phyloP scores from a whole-genome alignment of 129 eudicot species.

The Chrysanthemum seticuspe region DNA sequence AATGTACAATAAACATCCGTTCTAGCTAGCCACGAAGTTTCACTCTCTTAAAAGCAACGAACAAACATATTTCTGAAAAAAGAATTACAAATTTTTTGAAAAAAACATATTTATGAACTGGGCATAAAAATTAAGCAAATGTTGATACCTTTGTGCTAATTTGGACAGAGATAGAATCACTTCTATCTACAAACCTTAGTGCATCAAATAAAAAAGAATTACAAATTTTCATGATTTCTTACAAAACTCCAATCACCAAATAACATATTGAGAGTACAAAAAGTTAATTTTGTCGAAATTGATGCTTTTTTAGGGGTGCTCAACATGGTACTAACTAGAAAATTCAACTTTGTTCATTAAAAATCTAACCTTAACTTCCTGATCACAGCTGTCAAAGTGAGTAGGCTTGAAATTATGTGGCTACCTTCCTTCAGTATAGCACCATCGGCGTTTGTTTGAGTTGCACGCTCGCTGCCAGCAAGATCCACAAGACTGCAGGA shows the following conservation, averaged over 20 bases:
- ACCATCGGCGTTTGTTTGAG: slow-evolving; percentile 88
- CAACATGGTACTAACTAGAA: not conserved
- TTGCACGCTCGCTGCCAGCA: slow-evolving; percentile 96
- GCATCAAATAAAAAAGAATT: too few species aligned
- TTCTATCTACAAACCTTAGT: too few species aligned
- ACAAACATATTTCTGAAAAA: too few species aligned
- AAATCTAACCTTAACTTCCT: slow-evolving; percentile 78
- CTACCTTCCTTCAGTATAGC: slow-evolving; percentile 81
- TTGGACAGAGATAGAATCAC: too few species aligned
- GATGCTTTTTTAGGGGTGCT: not conserved
- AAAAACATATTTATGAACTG: too few species aligned
- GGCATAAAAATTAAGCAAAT: too few species aligned
- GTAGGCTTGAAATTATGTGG: slow-evolving; percentile 87
- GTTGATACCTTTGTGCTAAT: too few species aligned
- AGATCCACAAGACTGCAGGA: slow-evolving; percentile 91
- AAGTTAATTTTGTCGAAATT: not conserved
- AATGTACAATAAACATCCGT: too few species aligned
- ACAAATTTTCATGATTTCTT: too few species aligned
- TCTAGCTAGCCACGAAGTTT: too few species aligned
- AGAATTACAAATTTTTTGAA: too few species aligned
- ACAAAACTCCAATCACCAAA: slow-evolving; percentile 10
- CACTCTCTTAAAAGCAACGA: too few species aligned
- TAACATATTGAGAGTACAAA: not conserved
- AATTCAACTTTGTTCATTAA: slow-evolving; percentile 11
- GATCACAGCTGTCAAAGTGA: slow-evolving; percentile 85